Base-by-base conservation (phyloP, 2,329 filamentous ascomycete species). In the Fusarium sp. region DNA sequence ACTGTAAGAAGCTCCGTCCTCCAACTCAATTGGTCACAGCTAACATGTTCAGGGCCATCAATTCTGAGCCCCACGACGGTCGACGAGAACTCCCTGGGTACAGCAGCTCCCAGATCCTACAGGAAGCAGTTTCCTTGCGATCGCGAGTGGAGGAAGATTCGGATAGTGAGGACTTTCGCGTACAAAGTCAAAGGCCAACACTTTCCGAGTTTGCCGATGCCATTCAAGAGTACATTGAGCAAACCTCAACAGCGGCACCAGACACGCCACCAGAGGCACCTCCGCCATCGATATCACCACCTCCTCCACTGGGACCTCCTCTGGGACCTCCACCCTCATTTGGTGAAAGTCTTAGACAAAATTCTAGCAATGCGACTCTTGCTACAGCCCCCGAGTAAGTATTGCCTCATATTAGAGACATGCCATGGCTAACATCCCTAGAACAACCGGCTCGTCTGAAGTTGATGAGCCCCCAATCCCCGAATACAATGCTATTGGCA, bases 51-150 rank as follows among this genome's bases (percentile, higher is more conserved):
- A 79, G 75, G 40, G 72, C 65, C 32, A 76, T 76, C 67, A 78
- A 78, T 57, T 69, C 73, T 54, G 72, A 72, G 54, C 77, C 78
- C 43, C 50, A 70, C 38, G 63, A 68, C 20, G 61, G 52, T 17
- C 58, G 69, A 20, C 45, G 65, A 43, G 76, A 78, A 32, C 78
- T 80, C 33, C 79, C 79, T 0, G 73, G 77, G 0, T 80, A 80
- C 33, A 74, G 72, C 65, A 77, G 73, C 68, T 77, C 77, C 11
- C 79, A 80, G 68, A 75, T 80, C 5, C 68, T 79, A 1, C 74
- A 78, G 30, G 76, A 78, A 32, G 69, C 69, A n/a, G 57, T 72
- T 10, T 69, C 57, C 10, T 56, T 80, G 14, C 76, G 76, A 9
- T 63, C 62, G n/a, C 68, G 71, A 6, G 63, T 79, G 14, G 33